A percentile compares a stretch with the other conserved stretches of the same genome.
Evolutionary conservation across 1,139 yeast genomes (phyloP).

Genomic region (Suzukiozyma palmioleophila): DNA sequence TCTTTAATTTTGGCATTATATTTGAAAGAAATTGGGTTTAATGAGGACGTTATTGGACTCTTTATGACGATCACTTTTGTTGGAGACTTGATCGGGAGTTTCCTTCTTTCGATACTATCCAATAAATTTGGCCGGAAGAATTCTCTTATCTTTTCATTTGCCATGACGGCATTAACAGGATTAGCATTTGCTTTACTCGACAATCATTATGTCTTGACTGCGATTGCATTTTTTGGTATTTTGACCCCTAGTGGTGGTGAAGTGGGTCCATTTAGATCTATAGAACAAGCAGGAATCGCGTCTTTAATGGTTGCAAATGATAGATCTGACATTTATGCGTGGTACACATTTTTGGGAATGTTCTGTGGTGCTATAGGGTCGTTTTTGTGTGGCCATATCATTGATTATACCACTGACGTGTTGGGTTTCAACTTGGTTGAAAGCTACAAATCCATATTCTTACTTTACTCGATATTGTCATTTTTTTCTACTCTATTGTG

Average conservation of each 20-base stretch:
- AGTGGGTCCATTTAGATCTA: conserved; percentile 40
- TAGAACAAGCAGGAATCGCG: conserved; percentile 38
- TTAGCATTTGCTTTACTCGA: conserved; percentile 19
- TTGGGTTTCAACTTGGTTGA: conserved; percentile 16
- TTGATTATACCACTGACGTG: conserved; percentile 17
- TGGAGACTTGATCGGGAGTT: conserved; percentile 36
- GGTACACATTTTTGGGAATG: conserved; percentile 38
- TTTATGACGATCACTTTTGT: conserved; percentile 35
- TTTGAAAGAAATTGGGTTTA: conserved; percentile 26
- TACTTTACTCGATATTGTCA: conserved; percentile 20
- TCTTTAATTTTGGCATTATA: conserved; percentile 37
- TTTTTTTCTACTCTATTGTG: conserved; percentile 16
- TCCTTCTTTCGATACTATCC: conserved; percentile 26
- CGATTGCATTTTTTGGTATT: conserved; percentile 29
- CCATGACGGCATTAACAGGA: conserved; percentile 29
- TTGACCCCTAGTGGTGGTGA: conserved; percentile 43
- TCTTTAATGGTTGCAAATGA: conserved; percentile 24
- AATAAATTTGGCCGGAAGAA: conserved; percentile 33
- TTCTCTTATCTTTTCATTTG: conserved; percentile 24
- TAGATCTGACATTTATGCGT: conserved; percentile 38
- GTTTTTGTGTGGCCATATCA: conserved; percentile 24
- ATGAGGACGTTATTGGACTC: conserved; percentile 30
- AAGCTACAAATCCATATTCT: conserved; percentile 29
- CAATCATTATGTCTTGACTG: conserved; percentile 19
- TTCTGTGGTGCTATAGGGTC: conserved; percentile 37